Evolutionary conservation across 2,329 filamentous ascomycete genomes (phyloP), one percentile per base, ranked within the genome.

Genomic region (Rutstroemia sp.): DNA sequence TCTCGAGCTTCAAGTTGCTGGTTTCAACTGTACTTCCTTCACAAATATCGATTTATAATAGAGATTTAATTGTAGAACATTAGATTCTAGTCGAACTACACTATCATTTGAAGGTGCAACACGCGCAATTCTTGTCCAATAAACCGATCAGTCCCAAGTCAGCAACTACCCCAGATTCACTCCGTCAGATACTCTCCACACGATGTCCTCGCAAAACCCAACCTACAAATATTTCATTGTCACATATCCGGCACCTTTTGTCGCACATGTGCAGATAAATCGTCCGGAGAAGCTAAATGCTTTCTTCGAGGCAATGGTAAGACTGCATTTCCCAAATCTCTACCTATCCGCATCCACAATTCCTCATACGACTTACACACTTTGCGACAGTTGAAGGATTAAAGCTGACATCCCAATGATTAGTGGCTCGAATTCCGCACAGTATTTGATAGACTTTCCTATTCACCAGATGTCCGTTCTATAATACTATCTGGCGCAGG

Each of bases 261-360:
- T 96, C 49, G 88, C 86, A n/a, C 89, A 95, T 70, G 87, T 97
- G 58, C 87, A 96, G 73, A 95, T 95, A 73, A 92, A 95, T 75
- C 82, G 92, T 1, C 83, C 92, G 1, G 73, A 82, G 63, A 96
- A 95, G 75, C 76, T 96, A 70, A 97, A 97, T 71, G 84, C 92
- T 61, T 96, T 96, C 71, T 80, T 83, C 63, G 84, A 89, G 70
- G 75, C 82, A 54, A 92, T 96, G 84, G 53, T 55, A 51, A 36
- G 38, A 19, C 16, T 36, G 4, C 17, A 17, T 14, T 14, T 23
- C 42, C 9, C 21, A 23, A 46, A 40, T 23, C 30, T 23, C 10
- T n/a, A 39, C 6, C 39, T 25, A 6, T 3, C 6, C 19, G 3
- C 21, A 17, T 21, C 34, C 40, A 16, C n/a, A 39, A 49, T 34